phyloP scores from a whole-genome alignment of 306 rosid genomes.

The Parietaria judaica region DNA sequence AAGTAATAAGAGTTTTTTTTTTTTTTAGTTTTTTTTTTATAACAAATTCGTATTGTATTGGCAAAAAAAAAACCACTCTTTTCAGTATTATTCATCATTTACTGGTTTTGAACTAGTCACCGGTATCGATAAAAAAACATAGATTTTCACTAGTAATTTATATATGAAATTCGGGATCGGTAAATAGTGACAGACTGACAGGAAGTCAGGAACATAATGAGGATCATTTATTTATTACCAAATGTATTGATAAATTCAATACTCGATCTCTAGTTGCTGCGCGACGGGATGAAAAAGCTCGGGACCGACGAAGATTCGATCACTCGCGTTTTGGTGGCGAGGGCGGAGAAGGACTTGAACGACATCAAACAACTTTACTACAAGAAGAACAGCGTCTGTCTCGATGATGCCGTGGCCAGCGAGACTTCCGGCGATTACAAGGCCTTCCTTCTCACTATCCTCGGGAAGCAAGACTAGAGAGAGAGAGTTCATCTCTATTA shows the following conservation, averaged over 20 bases:
- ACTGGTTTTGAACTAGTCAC: too few species aligned
- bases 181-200: too few species aligned
- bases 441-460: constrained; percentile 54
- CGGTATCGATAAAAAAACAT: too few species aligned
- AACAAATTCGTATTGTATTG: too few species aligned
- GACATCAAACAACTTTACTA: constrained; percentile 52
- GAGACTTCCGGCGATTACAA: constrained; percentile 67
- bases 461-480: constrained; percentile 42
- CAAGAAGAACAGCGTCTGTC: constrained; percentile 67
- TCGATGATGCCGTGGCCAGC: constrained; percentile 60
- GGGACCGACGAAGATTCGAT: constrained; percentile 73
- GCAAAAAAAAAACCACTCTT: too few species aligned
- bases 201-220: too few species aligned
- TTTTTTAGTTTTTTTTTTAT: too few species aligned
- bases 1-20: too few species aligned
- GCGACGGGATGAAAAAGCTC: constrained; percentile 42
- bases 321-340: constrained; percentile 64
- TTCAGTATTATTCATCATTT: too few species aligned
- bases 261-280: constrained; percentile 30
- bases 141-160: too few species aligned
- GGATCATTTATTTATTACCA: too few species aligned
- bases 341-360: constrained; percentile 79
- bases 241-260: neutral
- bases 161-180: too few species aligned
- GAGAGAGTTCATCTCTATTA: neutral